These are phyloP conservation scores for Gilbertella persicaria DNA, from an alignment of 371 early-diverging fungal species.

Conservation along the genomic window DNA sequence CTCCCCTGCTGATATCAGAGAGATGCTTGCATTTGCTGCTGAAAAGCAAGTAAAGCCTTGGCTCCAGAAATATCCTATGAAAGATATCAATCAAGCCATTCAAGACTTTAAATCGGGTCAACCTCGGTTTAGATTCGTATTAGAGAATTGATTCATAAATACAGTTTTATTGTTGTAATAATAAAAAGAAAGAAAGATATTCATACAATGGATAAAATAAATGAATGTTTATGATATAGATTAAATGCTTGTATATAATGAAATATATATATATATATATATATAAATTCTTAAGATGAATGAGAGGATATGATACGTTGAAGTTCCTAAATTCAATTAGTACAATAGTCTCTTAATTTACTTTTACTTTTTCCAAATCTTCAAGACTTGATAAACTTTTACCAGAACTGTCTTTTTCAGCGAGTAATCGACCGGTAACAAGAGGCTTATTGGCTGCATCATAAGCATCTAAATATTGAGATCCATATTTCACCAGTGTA, in stretches of 20 bases:
- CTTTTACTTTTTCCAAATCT: constrained; percentile 33
- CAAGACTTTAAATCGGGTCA: constrained; percentile 62
- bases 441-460: constrained; percentile 15
- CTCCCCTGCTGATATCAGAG: constrained; percentile 49
- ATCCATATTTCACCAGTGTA: constrained; percentile 16
- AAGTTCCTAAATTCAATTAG: neutral
- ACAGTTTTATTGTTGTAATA: no score
- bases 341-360: no score
- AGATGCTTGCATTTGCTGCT: constrained; percentile 74
- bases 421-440: constrained; percentile 1
- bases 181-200: no score
- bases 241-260: no score
- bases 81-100: constrained; percentile 62
- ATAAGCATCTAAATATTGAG: constrained; percentile 23
- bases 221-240: neutral
- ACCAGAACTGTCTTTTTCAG: constrained; percentile 5
- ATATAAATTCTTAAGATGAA: no score
- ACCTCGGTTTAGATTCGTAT: constrained; percentile 68
- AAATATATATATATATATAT: no score
- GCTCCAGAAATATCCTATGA: constrained; percentile 66
- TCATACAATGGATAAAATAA: no score
- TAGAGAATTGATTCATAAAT: no score
- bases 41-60: constrained; percentile 64
- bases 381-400: constrained; percentile 25
- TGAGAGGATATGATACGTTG: neutral